Conservation (phyloP, 75 land plant genomes). For the Selaginella moellendorffii region DNA sequence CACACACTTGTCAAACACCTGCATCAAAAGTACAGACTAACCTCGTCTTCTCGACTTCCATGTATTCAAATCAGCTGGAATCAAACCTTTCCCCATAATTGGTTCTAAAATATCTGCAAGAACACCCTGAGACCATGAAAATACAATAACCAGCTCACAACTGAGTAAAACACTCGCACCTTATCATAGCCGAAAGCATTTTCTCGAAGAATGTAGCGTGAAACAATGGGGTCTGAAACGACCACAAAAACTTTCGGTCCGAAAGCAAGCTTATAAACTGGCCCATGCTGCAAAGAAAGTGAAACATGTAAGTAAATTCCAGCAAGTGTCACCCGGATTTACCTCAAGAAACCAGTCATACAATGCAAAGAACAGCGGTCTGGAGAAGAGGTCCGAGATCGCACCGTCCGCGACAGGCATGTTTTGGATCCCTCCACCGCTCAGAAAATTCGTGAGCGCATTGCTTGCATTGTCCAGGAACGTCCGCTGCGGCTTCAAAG, state of each 20-base stretch:
- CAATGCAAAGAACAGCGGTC: conserved; percentile 7
- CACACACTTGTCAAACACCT: background rate
- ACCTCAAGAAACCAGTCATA: conserved; percentile 9
- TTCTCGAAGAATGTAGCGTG: conserved; percentile 2
- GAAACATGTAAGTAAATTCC: no score
- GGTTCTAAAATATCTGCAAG: conserved; percentile 8
- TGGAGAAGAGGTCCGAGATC: background rate
- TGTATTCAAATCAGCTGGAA: conserved; percentile 2
- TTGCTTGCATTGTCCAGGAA: conserved; percentile 6
- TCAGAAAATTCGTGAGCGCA: conserved; percentile 4
- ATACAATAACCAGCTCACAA: background rate
- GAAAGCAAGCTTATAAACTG: conserved; percentile 6
- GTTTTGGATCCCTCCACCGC: background rate
- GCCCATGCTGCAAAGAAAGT: background rate
- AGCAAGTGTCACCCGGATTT: background rate
- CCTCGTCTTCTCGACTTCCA: conserved; percentile 7
- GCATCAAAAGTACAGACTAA: background rate
- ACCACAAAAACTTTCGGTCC: conserved; percentile 8
- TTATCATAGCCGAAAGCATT: conserved; percentile 7
- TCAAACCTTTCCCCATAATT: conserved; percentile 7
- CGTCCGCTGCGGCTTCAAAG: background rate
- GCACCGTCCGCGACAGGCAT: conserved; percentile 10
- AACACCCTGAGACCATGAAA: conserved; percentile 7
- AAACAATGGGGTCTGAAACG: conserved; percentile 3
- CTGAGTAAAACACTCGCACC: background rate